phyloP scores from a whole-genome alignment of 1,139 yeast genomes.

The Candida freyschussii region DNA sequence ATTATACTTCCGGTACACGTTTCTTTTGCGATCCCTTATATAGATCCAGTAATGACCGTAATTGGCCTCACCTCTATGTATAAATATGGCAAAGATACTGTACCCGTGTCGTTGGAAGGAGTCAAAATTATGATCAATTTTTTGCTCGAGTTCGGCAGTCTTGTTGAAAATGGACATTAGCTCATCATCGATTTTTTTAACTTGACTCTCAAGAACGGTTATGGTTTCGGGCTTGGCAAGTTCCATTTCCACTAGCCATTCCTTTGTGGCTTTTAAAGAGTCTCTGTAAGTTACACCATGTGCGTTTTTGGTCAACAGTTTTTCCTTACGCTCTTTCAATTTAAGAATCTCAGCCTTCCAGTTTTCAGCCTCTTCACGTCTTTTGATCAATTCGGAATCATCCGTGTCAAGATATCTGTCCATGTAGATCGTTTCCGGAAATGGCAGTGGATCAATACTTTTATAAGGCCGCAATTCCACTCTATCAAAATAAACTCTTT shows the following conservation, averaged over 20 bases:
- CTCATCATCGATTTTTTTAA: constrained; percentile 37
- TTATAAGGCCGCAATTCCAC: constrained; percentile 71
- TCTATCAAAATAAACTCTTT: constrained; percentile 86
- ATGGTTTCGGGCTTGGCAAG: constrained; percentile 36
- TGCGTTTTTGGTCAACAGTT: constrained; percentile 40
- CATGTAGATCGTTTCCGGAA: constrained; percentile 70
- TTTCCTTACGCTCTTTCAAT: constrained; percentile 40
- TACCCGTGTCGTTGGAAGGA: constrained; percentile 64
- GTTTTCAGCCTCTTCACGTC: constrained; percentile 53
- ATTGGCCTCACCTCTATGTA: constrained; percentile 93
- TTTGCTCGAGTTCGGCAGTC: constrained; percentile 39
- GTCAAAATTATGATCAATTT: constrained; percentile 55
- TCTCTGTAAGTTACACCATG: constrained; percentile 45
- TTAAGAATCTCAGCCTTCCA: constrained; percentile 57
- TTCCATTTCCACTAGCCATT: constrained; percentile 41
- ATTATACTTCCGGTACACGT: constrained; percentile 80
- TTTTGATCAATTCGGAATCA: constrained; percentile 46
- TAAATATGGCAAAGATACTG: constrained; percentile 82
- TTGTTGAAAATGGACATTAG: constrained; percentile 34
- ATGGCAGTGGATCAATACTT: constrained; percentile 76
- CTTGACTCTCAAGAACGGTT: constrained; percentile 22
- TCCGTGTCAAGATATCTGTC: constrained; percentile 82
- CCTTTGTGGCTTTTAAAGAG: constrained; percentile 49
- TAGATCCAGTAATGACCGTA: constrained; percentile 98
- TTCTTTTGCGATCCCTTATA: constrained; percentile 66